These are phyloP conservation scores for Naumovozyma dairenensis DNA, from an alignment of 805 yeast species.

Conservation along the genomic window DNA sequence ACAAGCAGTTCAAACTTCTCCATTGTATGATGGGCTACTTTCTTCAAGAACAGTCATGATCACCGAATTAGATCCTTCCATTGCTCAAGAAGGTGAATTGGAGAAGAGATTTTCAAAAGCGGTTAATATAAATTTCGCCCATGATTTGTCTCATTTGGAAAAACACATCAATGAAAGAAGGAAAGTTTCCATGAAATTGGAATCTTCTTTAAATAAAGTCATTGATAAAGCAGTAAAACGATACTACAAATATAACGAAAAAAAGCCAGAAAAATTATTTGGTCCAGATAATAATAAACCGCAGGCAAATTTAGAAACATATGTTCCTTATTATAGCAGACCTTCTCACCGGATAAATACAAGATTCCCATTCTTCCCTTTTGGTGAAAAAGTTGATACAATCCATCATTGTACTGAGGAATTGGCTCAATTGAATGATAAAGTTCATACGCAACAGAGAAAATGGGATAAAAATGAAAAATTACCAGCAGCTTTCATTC, in stretches of 20 bases:
- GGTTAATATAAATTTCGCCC: slow-evolving; percentile 50
- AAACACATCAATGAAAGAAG: slow-evolving; percentile 53
- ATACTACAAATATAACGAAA: slow-evolving; percentile 50
- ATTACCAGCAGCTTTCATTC: slow-evolving; percentile 64
- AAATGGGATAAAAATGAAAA: slow-evolving; percentile 42
- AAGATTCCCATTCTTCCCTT: slow-evolving; percentile 32
- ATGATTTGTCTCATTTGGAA: slow-evolving; percentile 48
- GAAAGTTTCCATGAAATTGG: slow-evolving; percentile 51
- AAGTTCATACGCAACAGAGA: slow-evolving; percentile 51
- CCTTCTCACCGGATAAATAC: slow-evolving; percentile 69
- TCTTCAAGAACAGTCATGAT: slow-evolving; percentile 66
- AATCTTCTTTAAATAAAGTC: slow-evolving; percentile 52
- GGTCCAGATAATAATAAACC: slow-evolving; percentile 37
- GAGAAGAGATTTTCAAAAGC: slow-evolving; percentile 56
- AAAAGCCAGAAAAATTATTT: slow-evolving; percentile 26
- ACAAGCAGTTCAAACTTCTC: slow-evolving; percentile 66
- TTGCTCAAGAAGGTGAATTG: slow-evolving; percentile 41
- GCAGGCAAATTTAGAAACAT: slow-evolving; percentile 46
- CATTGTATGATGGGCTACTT: slow-evolving; percentile 57
- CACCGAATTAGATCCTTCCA: slow-evolving; percentile 49
- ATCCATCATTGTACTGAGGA: slow-evolving; percentile 60
- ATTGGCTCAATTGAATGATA: slow-evolving; percentile 56
- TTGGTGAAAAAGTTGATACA: slow-evolving; percentile 77
- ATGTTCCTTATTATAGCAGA: slow-evolving; percentile 63
- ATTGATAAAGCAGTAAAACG: slow-evolving; percentile 49